Conservation (phyloP, 2,329 filamentous ascomycete genomes). For the Aspergillus sclerotialis region DNA sequence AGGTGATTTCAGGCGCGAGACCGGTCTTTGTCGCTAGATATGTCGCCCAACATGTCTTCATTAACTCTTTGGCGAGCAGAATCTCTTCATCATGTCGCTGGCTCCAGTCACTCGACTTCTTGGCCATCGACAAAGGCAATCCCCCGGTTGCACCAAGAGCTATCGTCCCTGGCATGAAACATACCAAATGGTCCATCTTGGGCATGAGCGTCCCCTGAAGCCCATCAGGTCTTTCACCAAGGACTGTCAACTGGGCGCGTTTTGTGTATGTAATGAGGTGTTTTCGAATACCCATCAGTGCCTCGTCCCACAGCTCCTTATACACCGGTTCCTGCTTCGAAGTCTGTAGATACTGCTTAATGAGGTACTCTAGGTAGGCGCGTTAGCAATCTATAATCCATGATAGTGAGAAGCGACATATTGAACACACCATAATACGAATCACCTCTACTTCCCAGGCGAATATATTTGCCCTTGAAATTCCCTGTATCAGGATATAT, state of each 20-base stretch:
- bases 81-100: constrained; percentile 80
- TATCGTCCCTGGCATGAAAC: constrained; percentile 95
- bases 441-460: constrained; percentile 87
- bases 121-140: constrained; percentile 65
- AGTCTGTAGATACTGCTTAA: constrained; percentile 97
- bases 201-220: constrained; percentile 60
- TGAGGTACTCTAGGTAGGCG: constrained; percentile 71
- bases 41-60: constrained; percentile 97
- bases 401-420: background rate
- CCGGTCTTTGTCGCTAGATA: constrained; percentile 86
- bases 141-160: constrained; percentile 81
- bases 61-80: constrained; percentile 77
- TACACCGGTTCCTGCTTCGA: constrained; percentile 80
- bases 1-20: constrained; percentile 88
- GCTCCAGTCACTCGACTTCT: constrained; percentile 65
- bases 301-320: constrained; percentile 85
- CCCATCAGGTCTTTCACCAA: constrained; percentile 77
- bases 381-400: constrained; percentile 10
- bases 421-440: constrained; percentile 68
- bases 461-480: constrained; percentile 79
- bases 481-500: constrained; percentile 71
- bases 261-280: constrained; percentile 86
- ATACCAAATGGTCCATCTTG: constrained; percentile 98
- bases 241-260: constrained; percentile 72
- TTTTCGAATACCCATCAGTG: constrained; percentile 77